Conservation (phyloP, 108 stramenopile genomes). For the Cylindrotheca fusiformis region DNA sequence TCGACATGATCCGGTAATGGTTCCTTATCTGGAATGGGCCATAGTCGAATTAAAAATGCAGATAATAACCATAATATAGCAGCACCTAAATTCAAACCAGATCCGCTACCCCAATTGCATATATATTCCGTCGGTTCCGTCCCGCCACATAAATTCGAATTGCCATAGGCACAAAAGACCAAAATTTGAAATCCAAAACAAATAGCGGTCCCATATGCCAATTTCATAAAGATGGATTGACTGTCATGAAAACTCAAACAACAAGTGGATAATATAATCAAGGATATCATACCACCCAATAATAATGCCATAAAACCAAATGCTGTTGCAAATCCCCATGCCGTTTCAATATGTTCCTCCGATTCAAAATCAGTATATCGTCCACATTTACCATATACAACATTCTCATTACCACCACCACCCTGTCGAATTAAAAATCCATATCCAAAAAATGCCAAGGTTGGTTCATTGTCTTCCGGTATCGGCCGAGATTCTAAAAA, state of each 20-base stretch:
- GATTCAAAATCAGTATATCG: background rate
- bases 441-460: background rate
- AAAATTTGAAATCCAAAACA: background rate
- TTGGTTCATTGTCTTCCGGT: background rate
- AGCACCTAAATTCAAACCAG: background rate
- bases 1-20: background rate
- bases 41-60: background rate
- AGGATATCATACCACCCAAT: background rate
- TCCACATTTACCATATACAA: background rate
- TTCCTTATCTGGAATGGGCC: background rate
- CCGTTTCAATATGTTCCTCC: background rate
- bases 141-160: background rate
- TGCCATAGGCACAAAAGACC: background rate
- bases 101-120: background rate
- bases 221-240: background rate
- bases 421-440: background rate
- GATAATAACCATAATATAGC: background rate
- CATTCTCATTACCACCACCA: background rate
- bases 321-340: background rate
- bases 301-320: background rate
- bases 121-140: background rate
- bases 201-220: background rate
- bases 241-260: background rate
- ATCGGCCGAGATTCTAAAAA: background rate
- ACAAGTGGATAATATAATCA: background rate